Percentiles rank a stretch among this genome's conserved stretches.
Conservation (phyloP, 83 land plant species). For the Thuja plicata region DNA sequence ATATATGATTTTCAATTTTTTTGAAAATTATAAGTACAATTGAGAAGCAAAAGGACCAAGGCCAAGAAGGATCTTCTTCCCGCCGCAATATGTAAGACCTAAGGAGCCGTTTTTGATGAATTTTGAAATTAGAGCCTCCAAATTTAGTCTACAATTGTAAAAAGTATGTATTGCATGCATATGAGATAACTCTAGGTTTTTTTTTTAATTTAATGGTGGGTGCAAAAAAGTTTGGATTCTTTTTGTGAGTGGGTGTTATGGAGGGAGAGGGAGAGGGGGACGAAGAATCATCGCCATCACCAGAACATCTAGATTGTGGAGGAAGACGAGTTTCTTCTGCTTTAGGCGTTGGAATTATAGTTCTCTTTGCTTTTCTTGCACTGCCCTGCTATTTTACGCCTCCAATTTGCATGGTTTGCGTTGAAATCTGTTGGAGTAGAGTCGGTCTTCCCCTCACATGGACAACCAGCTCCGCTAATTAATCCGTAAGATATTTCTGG, state of each 20-base stretch:
- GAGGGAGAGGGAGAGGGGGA: not conserved
- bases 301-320: not conserved
- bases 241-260: not conserved
- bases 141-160: not conserved
- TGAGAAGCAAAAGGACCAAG: not conserved
- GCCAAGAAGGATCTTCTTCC: not conserved
- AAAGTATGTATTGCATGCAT: not conserved
- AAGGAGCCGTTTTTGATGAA: not conserved
- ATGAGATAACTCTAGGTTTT: not conserved
- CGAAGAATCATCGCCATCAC: not conserved
- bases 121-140: not conserved
- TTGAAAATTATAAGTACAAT: too few relatives aligned
- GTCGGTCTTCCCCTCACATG: not conserved
- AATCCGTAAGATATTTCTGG: not conserved
- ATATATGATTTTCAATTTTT: too few relatives aligned
- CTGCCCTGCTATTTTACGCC: not conserved
- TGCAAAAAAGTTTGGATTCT: not conserved
- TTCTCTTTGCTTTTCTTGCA: not conserved
- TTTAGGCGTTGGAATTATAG: not conserved
- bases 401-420: not conserved
- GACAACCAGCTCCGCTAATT: not conserved
- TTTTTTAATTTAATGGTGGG: not conserved
- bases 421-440: not conserved
- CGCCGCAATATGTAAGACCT: not conserved
- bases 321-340: not conserved